phyloP scores from a whole-genome alignment of 1,284 basidiomycete genomes.

The Leccinum griseonigrum region DNA sequence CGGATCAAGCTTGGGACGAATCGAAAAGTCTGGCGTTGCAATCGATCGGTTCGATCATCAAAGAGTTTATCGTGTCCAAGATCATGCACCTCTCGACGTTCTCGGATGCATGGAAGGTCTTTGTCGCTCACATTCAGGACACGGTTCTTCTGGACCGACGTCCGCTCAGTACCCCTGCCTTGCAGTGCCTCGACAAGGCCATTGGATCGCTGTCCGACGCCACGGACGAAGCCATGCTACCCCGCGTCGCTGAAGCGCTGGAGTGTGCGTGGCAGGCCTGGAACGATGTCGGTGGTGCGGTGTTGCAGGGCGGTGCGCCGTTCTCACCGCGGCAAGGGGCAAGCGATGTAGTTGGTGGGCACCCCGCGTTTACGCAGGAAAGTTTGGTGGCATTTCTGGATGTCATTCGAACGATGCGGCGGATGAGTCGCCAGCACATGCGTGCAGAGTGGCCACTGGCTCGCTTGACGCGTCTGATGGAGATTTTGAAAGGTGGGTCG shows the following conservation, averaged over 20 bases:
- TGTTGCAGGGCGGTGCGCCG: slow-evolving; percentile 35
- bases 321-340: slow-evolving; percentile 14
- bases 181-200: slow-evolving; percentile 80
- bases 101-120: slow-evolving; percentile 65
- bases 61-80: slow-evolving; percentile 74
- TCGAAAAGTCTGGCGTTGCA: slow-evolving; percentile 84
- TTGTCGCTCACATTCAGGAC: slow-evolving; percentile 68
- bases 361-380: slow-evolving; percentile 77
- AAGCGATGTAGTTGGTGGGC: slow-evolving; percentile 24
- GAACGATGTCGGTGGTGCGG: slow-evolving; percentile 60
- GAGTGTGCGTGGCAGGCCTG: slow-evolving; percentile 73
- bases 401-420: slow-evolving; percentile 61
- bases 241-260: slow-evolving; percentile 49
- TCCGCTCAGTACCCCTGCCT: slow-evolving; percentile 71
- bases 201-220: slow-evolving; percentile 52
- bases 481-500: slow-evolving; percentile 67
- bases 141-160: slow-evolving; percentile 70
- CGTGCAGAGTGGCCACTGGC: slow-evolving; percentile 63
- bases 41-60: slow-evolving; percentile 82
- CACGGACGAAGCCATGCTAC: slow-evolving; percentile 40
- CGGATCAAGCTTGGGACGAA: slow-evolving; percentile 73
- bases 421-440: slow-evolving; percentile 45
- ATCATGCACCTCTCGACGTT: slow-evolving; percentile 74
- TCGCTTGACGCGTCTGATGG: slow-evolving; percentile 66
- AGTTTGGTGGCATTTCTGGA: slow-evolving; percentile 81